Base-by-base conservation (phyloP, 108 stramenopile genomes). In the Schizochytrium sp. region DNA sequence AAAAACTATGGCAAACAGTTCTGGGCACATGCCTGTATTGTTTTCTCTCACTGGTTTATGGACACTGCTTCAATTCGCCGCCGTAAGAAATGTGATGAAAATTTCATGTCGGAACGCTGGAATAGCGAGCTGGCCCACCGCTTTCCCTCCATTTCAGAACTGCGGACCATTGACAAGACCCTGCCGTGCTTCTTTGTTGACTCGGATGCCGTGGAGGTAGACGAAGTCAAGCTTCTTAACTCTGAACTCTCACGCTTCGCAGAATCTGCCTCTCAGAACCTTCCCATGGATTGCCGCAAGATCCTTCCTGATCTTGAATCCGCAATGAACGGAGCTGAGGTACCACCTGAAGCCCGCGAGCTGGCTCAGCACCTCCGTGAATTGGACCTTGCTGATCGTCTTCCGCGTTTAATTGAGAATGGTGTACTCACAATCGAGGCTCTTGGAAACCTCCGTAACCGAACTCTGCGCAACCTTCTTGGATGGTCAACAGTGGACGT, bases 1-100 rank as follows among this genome's bases (percentile, higher is more conserved):
- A 83, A 55, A 8, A 83, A 40, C 47, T 83, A 19, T 55, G 76
- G 76, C 5, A 83, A 83, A 40, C 50, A 83, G 2, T 83, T 83
- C n/a, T 83, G 76, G 76, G 53, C 47, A 10, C 76, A 83, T 28
- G 28, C 76, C 47, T 55, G 47, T 40, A 49, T 83, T 2, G 76
- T 83, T 10, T 83, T 83, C 76, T 55, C 76, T n/a, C 47, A 55
- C 47, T 83, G 76, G 76, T 83, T 55, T 2, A 83, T 83, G 76
- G 76, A 83, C 28, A 1, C 10, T 10, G 76, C 76, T 7, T 49
- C 76, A 40, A 13, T 55, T 5, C 47, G 53, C 47, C 76, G 76
- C 28, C 76, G 76, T 8, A 83, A 83, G 76, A 13, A 5, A 7
- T 55, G 15, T 17, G 10, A 83, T 10, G 76, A 83, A 83, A 53